These are phyloP conservation scores for Globisporangium recalcitrans DNA, from an alignment of 352 stramenopile genomes.

Conservation along the genomic window DNA sequence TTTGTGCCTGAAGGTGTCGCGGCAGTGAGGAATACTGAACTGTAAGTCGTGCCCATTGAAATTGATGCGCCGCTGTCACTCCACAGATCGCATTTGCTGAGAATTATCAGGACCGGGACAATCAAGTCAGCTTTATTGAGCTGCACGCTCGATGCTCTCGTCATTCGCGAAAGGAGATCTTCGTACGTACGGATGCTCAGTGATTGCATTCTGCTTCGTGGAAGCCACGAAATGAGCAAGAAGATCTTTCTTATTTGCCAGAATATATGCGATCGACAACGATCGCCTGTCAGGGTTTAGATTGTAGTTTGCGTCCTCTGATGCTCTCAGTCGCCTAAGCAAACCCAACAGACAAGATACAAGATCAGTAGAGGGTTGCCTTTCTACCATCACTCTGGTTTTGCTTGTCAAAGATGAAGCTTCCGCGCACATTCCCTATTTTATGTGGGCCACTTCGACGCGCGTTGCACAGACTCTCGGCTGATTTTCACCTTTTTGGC, in stretches of 20 bases:
- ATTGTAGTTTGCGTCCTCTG: not conserved
- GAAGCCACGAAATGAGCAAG: not conserved
- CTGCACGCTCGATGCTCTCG: not conserved
- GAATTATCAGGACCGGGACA: too few species aligned
- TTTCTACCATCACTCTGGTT: not conserved
- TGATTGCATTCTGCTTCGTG: not conserved
- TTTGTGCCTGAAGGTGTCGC: too few species aligned
- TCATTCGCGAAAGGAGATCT: not conserved
- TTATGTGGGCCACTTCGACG: not conserved
- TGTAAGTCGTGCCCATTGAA: too few species aligned
- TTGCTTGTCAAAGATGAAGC: not conserved
- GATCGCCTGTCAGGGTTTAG: not conserved
- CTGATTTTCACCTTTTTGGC: not conserved
- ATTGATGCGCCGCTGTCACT: not conserved
- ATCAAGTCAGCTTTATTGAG: too few species aligned
- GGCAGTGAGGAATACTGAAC: too few species aligned
- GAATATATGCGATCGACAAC: not conserved
- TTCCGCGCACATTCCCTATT: not conserved
- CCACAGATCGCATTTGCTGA: too few species aligned
- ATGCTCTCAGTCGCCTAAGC: too few species aligned
- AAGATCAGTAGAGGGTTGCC: not conserved
- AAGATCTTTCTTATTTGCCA: not conserved
- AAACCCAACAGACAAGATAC: not conserved
- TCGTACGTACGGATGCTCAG: not conserved
- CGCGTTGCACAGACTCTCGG: not conserved